Evolutionary conservation across 2,329 filamentous ascomycete genomes (phyloP), one percentile per base, ranked within the genome.

Genomic region (Fusarium marasasianum): DNA sequence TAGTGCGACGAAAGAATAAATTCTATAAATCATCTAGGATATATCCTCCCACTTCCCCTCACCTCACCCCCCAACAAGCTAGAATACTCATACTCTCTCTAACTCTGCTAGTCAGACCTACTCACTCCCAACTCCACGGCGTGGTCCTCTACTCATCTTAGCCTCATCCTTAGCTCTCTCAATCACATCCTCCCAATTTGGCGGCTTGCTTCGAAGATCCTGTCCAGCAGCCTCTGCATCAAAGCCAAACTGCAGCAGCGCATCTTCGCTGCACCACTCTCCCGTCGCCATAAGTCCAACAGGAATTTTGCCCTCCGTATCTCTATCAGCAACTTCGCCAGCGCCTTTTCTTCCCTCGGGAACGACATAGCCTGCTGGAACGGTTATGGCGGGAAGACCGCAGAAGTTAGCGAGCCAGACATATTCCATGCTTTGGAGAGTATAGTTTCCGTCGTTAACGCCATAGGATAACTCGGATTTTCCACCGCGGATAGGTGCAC

Each of bases 251-350:
- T 82, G 79, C 55, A 90, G 69, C 72, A 90, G 75, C 7, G 82
- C 80, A 58, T 86, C 83, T 76, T 90, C 88, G 8, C 81, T 82
- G 3, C 85, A 86, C 88, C 88, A 90, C 74, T 89, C 88, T 1
- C 86, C 87, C 53, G 84, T 87, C 4, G 84, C 87, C 87, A 90
- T 89, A 38, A 90, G 76, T 4, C 88, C 88, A 7, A 89, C 82
- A 0, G 88, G 87, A 1, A 89, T 80, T 67, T 84, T 84, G 1
- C 83, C 86, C 26, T 75, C 72, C 0, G 79, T 81, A 14, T 82
- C 78, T 37, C 78, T 78, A 4, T 77, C 79, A 4, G 80, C 81
- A 1, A 84, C 75, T 4, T 77, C 70, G 0, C 81, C 82, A 1
- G 79, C 82, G 8, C 68, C 73, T 8, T 77, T 72, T 22, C 70